phyloP scores from a whole-genome alignment of 257 asterid species.

The Echium plantagineum region DNA sequence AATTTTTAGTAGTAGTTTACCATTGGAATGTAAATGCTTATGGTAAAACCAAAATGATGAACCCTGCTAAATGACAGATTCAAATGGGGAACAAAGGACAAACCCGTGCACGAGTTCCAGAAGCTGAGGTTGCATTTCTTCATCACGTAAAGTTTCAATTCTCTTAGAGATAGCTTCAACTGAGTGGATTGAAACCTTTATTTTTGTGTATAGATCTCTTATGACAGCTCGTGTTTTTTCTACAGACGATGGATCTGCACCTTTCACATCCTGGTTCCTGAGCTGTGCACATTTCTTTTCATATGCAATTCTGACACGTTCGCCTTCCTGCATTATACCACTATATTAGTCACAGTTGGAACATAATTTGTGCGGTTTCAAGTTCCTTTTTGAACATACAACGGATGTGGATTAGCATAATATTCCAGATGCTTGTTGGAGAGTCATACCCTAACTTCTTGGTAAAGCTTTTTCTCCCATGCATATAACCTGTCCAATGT shows the following conservation, averaged over 20 bases:
- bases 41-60: background rate
- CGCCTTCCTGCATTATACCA: conserved; percentile 52
- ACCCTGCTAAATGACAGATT: background rate
- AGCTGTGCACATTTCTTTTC: conserved; percentile 80
- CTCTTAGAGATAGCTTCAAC: conserved; percentile 87
- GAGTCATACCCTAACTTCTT: conserved; percentile 82
- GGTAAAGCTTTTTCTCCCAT: conserved; percentile 96
- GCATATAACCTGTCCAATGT: conserved; percentile 75
- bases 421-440: conserved; percentile 1
- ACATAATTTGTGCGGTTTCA: background rate
- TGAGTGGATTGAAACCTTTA: conserved; percentile 85
- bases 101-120: conserved; percentile 78
- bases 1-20: background rate
- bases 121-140: conserved; percentile 88
- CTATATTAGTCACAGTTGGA: background rate
- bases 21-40: background rate
- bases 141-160: conserved; percentile 75
- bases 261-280: conserved; percentile 63
- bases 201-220: conserved; percentile 64
- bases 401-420: background rate
- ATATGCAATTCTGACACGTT: conserved; percentile 62
- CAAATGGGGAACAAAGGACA: conserved; percentile 1
- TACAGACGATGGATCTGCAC: conserved; percentile 50
- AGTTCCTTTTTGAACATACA: too few relatives aligned
- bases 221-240: conserved; percentile 65